Evolutionary conservation across 495 filamentous ascomycete species (phyloP).

Genomic region (Penicillium bovifimosum): DNA sequence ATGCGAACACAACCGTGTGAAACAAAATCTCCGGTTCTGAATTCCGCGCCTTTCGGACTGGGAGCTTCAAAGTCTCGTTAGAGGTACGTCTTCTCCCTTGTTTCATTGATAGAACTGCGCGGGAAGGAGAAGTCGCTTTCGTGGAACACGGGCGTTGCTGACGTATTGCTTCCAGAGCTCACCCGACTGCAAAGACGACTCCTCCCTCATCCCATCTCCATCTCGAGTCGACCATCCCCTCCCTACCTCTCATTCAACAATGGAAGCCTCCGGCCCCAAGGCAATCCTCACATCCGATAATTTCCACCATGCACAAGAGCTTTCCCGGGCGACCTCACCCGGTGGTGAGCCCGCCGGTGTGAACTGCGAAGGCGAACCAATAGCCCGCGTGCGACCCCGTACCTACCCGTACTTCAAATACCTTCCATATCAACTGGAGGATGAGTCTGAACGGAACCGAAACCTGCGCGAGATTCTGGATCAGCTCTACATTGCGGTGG

Average conservation of each 20-base stretch:
- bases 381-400: constrained; percentile 71
- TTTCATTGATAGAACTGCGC: background rate
- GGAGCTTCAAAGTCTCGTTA: constrained; percentile 20
- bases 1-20: constrained; percentile 32
- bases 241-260: constrained; percentile 21
- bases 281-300: constrained; percentile 43
- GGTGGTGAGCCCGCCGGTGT: constrained; percentile 53
- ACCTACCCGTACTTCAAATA: constrained; percentile 89
- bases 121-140: background rate
- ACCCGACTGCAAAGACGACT: constrained; percentile 24
- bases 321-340: constrained; percentile 61
- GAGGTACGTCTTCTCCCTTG: background rate
- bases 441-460: constrained; percentile 61
- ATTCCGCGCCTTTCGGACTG: constrained; percentile 14
- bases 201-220: constrained; percentile 21
- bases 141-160: constrained; percentile 15
- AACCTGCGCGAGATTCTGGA: constrained; percentile 81
- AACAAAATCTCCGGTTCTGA: constrained; percentile 25
- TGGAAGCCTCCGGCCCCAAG: constrained; percentile 37
- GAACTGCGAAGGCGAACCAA: constrained; percentile 49
- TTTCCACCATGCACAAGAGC: constrained; percentile 44
- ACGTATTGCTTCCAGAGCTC: constrained; percentile 29
- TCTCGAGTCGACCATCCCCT: constrained; percentile 10
- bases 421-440: constrained; percentile 82
- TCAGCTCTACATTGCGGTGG: constrained; percentile 84